Evolutionary conservation across 2,329 filamentous ascomycete genomes (phyloP).

Genomic region (Neonectria neomacrospora): DNA sequence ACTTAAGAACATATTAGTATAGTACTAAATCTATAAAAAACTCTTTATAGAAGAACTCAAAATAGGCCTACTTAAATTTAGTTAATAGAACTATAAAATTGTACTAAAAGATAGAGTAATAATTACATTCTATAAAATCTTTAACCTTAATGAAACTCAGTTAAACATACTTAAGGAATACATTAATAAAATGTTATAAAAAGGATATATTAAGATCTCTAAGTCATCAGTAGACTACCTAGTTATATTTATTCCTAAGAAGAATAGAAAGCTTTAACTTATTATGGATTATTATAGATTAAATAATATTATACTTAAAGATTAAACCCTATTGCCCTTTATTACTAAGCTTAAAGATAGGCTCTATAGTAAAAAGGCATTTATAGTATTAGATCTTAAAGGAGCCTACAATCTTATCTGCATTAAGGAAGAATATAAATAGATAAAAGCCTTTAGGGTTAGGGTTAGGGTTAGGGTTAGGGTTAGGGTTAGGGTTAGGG

Average conservation of each 20-base stretch:
- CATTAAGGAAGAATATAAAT: constrained; percentile 48
- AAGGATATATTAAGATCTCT: constrained; percentile 8
- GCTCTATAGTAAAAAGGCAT: constrained; percentile 26
- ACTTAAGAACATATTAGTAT: too few species aligned
- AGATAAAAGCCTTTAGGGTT: constrained; percentile 49
- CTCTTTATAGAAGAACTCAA: constrained; percentile 25
- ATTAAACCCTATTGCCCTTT: constrained; percentile 33
- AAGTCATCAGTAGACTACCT: background rate
- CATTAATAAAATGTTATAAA: constrained; percentile 17
- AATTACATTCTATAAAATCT: constrained; percentile 10
- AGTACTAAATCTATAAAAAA: background rate
- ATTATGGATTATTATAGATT: constrained; percentile 22
- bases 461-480: too few species aligned
- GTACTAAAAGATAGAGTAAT: constrained; percentile 6
- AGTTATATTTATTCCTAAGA: constrained; percentile 20
- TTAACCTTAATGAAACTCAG: constrained; percentile 25
- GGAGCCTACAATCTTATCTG: constrained; percentile 45
- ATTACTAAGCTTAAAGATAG: constrained; percentile 38
- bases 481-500: too few species aligned
- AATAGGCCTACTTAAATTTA: constrained; percentile 17
- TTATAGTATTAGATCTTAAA: constrained; percentile 31
- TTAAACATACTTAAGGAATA: constrained; percentile 13
- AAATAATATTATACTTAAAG: constrained; percentile 44
- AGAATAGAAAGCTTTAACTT: constrained; percentile 34
- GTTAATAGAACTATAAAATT: constrained; percentile 23